Evolutionary conservation across 1,284 basidiomycete genomes (phyloP), one percentile per base, ranked within the genome.

Genomic region (Puccinia polysora): DNA sequence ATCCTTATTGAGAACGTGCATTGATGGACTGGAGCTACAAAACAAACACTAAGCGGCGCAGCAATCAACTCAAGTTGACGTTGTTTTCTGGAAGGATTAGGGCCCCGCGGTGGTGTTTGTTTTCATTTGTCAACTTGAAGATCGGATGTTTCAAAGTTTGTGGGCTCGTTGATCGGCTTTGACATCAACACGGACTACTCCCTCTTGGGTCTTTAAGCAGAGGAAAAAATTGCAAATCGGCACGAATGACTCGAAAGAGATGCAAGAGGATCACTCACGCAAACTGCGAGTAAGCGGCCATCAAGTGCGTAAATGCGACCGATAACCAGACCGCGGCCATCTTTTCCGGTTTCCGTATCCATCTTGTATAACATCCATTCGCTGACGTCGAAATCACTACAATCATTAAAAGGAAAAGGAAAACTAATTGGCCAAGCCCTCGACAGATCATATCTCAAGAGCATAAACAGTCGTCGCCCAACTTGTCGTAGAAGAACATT

Each of bases 401-500:
- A 3, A 45, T 50, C 40, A 49, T 32, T 18, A 7, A 34, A 47
- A 65, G 32, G 23, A 49, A 65, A 52, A 50, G 20, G 23, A 64
- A 20, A 52, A 47, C 45, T n/a, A 14, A 25, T 1, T 38, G 15
- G 20, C 1, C 10, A 4, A 36, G 28, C 4, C 4, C 38, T 34
- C 10, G 43, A 10, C 10, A 45, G n/a, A 45, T 10, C n/a, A 45
- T 45, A n/a, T 10, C 43, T n/a, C 10, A 45, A n/a, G n/a, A n/a
- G n/a, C n/a, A n/a, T n/a, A n/a, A n/a, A n/a, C n/a, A n/a, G n/a
- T n/a, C n/a, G n/a, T 49, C 10, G n/a, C 47, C 38, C 25, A 40
- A 72, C 69, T 72, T 10, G 32, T 64, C 69, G 45, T 72, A 72
- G 30, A 72, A 72, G 25, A 63, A 64, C 69, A 72, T 72, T n/a